Base-by-base conservation (phyloP, 495 filamentous ascomycete species). In the Parmelia sp. region DNA sequence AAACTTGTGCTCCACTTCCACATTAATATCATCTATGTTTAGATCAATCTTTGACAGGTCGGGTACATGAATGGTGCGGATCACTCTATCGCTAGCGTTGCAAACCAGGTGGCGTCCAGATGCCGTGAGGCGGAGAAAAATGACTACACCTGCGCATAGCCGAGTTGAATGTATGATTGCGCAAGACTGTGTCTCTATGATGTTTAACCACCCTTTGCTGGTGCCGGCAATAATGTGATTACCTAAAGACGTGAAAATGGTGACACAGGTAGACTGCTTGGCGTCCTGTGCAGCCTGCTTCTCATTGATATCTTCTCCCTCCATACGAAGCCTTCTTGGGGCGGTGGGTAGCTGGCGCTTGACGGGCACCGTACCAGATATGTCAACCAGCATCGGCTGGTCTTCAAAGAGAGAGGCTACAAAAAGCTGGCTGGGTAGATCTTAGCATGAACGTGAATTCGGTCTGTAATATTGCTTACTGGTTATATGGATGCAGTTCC, bases 1-100 rank as follows among this genome's bases (percentile, higher is more conserved):
- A 71, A 97, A 97, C 73, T 96, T 97, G 74, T 97, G 95, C 72
- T 99, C 95, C 29, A 97, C 87, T 40, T 92, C 89, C 27, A 99
- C 80, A 63, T 90, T 86, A 69, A 97, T 89, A 64, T 73, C 74
- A 35, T 75, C 67, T 42, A 73, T 70, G 57, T 80, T 74, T n/a
- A 80, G 74, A 57, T 74, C 77, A 55, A 80, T 72, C 66, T 75
- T 78, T 49, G 75, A 80, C 10, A 88, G 75, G 68, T 89, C 84
- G 3, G 88, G 87, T 69, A 90, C 80, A 62, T 90, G 82, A 61
- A 97, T 85, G 19, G 93, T 96, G 63, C 94, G 86, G 69, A 98
- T 91, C 27, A 97, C 90, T 37, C 94, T 85, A 72, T 98, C 94
- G 37, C 89, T 90, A 42, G 90, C 87, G 73, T 98, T 98, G 58